Base-by-base conservation (phyloP, 1,284 basidiomycete species). In the Puccinia polysora region DNA sequence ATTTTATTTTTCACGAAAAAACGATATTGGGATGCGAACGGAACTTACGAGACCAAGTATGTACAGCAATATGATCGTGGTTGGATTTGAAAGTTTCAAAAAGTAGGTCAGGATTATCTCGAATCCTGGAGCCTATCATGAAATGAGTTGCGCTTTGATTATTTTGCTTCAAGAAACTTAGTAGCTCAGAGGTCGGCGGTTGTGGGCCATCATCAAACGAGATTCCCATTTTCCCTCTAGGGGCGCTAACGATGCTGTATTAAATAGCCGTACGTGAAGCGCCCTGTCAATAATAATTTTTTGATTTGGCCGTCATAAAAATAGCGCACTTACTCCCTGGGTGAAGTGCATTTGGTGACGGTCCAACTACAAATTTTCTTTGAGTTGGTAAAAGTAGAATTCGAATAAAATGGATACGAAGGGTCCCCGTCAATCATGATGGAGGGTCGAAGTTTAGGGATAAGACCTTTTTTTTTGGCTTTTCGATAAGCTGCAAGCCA, bases 51-150 rank as follows among this genome's bases (percentile, higher is more conserved):
- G 69, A 72, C 69, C 69, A 72, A n/a, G 69, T 91, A 79, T 91
- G 89, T 5, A 89, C 86, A 20, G 86, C 88, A 69, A 91, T 85
- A 75, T 90, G 88, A 75, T 78, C 77, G 3, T 83, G 81, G 63
- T 82, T 82, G 28, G 83, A 77, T 52, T 81, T 78, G 76, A 84
- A 86, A 2, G 85, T 85, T 14, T 79, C 76, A 68, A 80, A 74
- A 79, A 91, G 89, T 58, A 83, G 76, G 30, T 82, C 78, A 8
- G 85, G 83, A 78, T 87, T 81, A 60, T 79, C 73, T 36, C 87
- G 77, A 74, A 92, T 88, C 77, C 89, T 87, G 36, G 82, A 76
- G 32, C 90, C 90, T 76, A 93, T 91, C 81, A 90, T 84, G 78
- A 91, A 92, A 79, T 91, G 89, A 0, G 90, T 92, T 1, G 86